A percentile compares a stretch with the other conserved stretches of the same genome.
Conservation (phyloP, 148 eudicot species). For the Vaccinium myrtillus region DNA sequence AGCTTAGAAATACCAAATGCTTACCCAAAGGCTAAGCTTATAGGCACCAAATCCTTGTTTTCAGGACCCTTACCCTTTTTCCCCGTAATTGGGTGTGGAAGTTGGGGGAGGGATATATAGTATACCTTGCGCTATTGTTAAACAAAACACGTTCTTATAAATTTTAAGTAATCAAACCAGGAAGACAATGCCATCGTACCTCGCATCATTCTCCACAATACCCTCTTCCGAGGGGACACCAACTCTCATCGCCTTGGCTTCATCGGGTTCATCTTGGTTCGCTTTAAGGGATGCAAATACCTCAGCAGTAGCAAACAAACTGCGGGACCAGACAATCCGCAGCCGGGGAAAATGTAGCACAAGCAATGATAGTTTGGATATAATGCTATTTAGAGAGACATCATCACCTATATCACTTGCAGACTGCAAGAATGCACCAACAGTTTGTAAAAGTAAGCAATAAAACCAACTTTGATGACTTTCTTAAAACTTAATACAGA, state of each 20-base stretch:
- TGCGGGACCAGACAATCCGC: slow-evolving; percentile 98
- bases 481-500: neutral
- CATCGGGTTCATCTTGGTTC: slow-evolving; percentile 98
- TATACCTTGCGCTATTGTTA: neutral
- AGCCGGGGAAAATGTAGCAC: slow-evolving; percentile 94
- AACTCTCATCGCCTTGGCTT: slow-evolving; percentile 81
- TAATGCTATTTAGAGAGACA: slow-evolving; percentile 82
- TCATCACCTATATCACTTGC: slow-evolving; percentile 92
- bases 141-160: neutral
- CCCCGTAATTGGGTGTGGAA: neutral
- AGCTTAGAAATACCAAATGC: neutral
- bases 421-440: slow-evolving; percentile 49
- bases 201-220: slow-evolving; percentile 83
- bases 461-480: neutral
- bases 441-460: neutral
- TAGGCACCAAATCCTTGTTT: neutral
- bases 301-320: slow-evolving; percentile 97
- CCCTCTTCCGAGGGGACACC: slow-evolving; percentile 99
- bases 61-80: neutral
- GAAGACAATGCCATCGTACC: slow-evolving; percentile 40
- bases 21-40: neutral
- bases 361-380: slow-evolving; percentile 88
- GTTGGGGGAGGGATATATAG: too few relatives aligned
- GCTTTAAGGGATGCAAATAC: slow-evolving; percentile 87
- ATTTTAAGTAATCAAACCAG: neutral